Evolutionary conservation across 2,329 filamentous ascomycete genomes (phyloP).

Genomic region (Colletotrichum limetticola): DNA sequence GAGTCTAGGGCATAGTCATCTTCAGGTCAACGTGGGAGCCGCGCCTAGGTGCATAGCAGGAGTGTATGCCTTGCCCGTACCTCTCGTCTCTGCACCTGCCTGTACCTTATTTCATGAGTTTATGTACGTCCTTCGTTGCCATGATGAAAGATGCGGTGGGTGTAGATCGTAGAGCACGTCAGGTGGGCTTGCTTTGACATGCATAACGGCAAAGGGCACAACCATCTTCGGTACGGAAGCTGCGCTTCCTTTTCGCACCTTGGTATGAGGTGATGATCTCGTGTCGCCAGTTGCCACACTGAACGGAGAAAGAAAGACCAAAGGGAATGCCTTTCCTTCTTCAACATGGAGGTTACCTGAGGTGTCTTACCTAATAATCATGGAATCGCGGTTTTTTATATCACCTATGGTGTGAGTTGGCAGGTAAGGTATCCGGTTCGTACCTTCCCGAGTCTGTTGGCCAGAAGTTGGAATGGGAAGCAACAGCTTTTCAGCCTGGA

Average conservation of each 20-base stretch:
- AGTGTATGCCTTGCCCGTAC: conserved; percentile 16
- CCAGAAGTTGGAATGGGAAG: not conserved
- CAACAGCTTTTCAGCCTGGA: not conserved
- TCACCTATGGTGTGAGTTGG: too few relatives aligned
- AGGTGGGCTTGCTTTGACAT: conserved; percentile 23
- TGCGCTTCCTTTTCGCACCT: not conserved
- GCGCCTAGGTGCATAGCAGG: not conserved
- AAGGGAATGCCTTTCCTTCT: too few relatives aligned
- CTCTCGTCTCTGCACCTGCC: not conserved
- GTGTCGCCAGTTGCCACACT: not conserved
- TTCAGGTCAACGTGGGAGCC: conserved; percentile 20
- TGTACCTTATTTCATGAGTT: not conserved
- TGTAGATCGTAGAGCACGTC: conserved; percentile 1
- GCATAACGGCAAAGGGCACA: not conserved
- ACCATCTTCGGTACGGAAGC: not conserved
- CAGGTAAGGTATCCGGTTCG: too few relatives aligned
- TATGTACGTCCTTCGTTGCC: not conserved
- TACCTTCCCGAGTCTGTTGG: not conserved
- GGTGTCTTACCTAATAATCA: too few relatives aligned
- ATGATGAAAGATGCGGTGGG: conserved; percentile 23
- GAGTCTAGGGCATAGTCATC: conserved; percentile 4
- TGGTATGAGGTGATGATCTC: conserved; percentile 2
- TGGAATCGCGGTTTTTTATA: too few relatives aligned
- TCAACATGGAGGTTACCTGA: too few relatives aligned
- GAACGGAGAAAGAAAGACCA: too few relatives aligned